phyloP scores from a whole-genome alignment of 1,284 basidiomycete genomes.

The Cryptococcus sp. region DNA sequence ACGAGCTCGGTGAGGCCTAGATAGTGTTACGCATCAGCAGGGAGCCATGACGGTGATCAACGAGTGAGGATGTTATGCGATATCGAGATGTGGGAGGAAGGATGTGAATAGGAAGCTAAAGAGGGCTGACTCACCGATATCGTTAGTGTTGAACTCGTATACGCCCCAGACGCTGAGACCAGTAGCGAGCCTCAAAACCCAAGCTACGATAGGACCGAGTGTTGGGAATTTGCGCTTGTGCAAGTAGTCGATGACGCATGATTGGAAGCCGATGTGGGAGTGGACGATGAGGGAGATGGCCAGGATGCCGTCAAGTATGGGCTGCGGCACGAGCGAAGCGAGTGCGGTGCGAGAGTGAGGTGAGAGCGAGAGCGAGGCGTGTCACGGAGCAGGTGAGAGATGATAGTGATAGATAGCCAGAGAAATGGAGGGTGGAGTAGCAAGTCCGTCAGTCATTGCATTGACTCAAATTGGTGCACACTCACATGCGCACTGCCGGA shows the following conservation, averaged over 20 bases:
- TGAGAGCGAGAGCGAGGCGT: neutral
- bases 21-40: slow-evolving; percentile 5
- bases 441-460: neutral
- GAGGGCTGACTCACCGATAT: slow-evolving; percentile 69
- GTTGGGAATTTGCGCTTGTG: slow-evolving; percentile 90
- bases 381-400: neutral
- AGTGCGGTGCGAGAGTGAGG: neutral
- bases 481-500: slow-evolving; percentile 64
- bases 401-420: neutral
- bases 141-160: slow-evolving; percentile 97
- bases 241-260: slow-evolving; percentile 80
- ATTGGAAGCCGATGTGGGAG: slow-evolving; percentile 83
- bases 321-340: slow-evolving; percentile 52
- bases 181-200: slow-evolving; percentile 76
- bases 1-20: slow-evolving; percentile 71
- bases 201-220: slow-evolving; percentile 67
- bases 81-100: neutral
- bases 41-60: neutral
- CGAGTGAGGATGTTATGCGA: too few relatives aligned
- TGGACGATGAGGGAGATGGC: slow-evolving; percentile 87
- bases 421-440: neutral
- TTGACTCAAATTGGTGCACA: slow-evolving; percentile 4
- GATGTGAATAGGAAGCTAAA: neutral
- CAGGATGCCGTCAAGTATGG: slow-evolving; percentile 83
- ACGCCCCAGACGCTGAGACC: slow-evolving; percentile 85